Conservation (phyloP, 371 early-diverging fungal genomes). For the Apophysomyces sp. region DNA sequence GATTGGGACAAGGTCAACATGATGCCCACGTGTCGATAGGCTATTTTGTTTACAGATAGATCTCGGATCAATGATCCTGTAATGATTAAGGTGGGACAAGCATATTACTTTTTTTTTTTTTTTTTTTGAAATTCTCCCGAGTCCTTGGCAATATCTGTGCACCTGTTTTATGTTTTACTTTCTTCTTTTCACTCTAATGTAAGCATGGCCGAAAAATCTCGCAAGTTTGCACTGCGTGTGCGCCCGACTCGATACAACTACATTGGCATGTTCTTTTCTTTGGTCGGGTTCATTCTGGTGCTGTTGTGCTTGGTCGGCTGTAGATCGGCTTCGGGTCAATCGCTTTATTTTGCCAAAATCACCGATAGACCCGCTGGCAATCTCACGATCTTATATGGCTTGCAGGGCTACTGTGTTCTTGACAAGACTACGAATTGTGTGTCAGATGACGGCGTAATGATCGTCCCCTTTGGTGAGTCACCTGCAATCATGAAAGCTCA, state of each 20-base stretch:
- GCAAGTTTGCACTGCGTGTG: conserved; percentile 13
- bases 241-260: conserved; percentile 23
- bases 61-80: no score
- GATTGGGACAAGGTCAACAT: no score
- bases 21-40: no score
- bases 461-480: conserved; percentile 41
- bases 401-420: conserved; percentile 41
- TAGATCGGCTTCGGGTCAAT: conserved; percentile 11
- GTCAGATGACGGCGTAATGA: conserved; percentile 29
- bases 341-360: conserved; percentile 37
- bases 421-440: conserved; percentile 15
- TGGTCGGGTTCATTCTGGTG: conserved; percentile 34
- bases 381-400: conserved; percentile 30
- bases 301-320: conserved; percentile 37
- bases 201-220: conserved; percentile 11
- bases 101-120: neutral
- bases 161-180: neutral
- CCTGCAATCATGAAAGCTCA: neutral
- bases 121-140: neutral
- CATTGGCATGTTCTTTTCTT: conserved; percentile 27
- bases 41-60: no score
- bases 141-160: neutral
- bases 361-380: conserved; percentile 16
- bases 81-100: no score
- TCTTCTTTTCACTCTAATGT: neutral